Evolutionary conservation across 2,329 filamentous ascomycete genomes (phyloP).

Genomic region (Aureobasidium leucospermi): DNA sequence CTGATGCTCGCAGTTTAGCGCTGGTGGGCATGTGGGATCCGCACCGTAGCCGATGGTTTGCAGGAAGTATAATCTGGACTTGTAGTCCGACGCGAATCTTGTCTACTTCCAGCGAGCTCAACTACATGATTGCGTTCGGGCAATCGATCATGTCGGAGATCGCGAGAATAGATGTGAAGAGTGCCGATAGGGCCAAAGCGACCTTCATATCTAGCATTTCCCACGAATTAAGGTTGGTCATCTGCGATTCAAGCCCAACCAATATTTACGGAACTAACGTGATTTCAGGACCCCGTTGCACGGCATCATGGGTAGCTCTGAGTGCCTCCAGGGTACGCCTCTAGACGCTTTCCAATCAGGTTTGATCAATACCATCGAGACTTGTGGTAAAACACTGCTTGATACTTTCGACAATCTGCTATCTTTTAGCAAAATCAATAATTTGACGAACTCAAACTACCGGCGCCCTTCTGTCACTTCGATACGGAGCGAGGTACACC

Average conservation of each 20-base stretch:
- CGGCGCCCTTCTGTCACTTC: not conserved
- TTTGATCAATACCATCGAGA: conserved; percentile 36
- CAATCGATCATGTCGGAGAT: conserved; percentile 35
- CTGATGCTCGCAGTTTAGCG: conserved; percentile 36
- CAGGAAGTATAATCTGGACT: conserved; percentile 30
- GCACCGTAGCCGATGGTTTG: conserved; percentile 20
- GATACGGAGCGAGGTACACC: not conserved
- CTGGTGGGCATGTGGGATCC: conserved; percentile 44
- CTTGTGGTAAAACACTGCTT: conserved; percentile 31
- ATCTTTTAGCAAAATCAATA: conserved; percentile 36
- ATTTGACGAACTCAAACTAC: conserved; percentile 16
- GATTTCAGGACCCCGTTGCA: conserved; percentile 23
- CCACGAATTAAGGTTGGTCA: conserved; percentile 1
- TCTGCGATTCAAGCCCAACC: not conserved
- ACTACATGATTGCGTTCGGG: conserved; percentile 36
- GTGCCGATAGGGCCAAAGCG: conserved; percentile 35
- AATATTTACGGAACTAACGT: not conserved
- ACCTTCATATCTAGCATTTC: conserved; percentile 9
- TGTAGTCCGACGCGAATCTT: conserved; percentile 32
- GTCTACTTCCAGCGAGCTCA: conserved; percentile 29
- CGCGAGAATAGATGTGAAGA: conserved; percentile 30
- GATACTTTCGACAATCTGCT: conserved; percentile 29
- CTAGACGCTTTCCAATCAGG: conserved; percentile 34
- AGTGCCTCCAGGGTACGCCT: conserved; percentile 39
- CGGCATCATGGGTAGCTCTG: conserved; percentile 35